Percentiles rank a stretch among this genome's conserved stretches.
These are phyloP conservation scores for Erysimum cheiranthoides DNA, from an alignment of 345 rosid genomes.

Conservation along the genomic window DNA sequence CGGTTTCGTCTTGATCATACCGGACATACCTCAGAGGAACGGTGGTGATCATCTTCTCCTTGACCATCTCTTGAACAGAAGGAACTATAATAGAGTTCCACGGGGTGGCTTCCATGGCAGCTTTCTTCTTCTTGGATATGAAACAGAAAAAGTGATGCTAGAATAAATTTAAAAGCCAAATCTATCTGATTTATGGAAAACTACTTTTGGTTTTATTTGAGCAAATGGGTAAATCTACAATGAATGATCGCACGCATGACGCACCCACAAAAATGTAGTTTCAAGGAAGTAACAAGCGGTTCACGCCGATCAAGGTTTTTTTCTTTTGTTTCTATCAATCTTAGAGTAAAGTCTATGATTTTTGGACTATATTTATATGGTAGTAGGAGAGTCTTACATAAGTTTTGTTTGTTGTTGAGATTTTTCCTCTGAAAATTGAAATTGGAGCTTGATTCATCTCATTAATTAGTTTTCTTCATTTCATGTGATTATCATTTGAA, in stretches of 20 bases:
- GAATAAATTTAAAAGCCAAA: slow-evolving; percentile 8
- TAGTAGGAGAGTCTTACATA: too few relatives aligned
- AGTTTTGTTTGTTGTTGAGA: too few relatives aligned
- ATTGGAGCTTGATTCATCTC: background rate
- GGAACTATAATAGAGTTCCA: slow-evolving; percentile 43
- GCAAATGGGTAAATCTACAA: background rate
- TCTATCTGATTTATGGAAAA: background rate
- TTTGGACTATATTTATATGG: too few relatives aligned
- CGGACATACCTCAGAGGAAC: slow-evolving; percentile 40
- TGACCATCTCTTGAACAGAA: slow-evolving; percentile 44
- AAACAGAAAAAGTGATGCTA: slow-evolving; percentile 1
- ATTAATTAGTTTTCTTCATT: background rate
- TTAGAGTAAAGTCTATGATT: background rate
- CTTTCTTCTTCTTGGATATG: background rate
- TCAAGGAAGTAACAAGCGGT: background rate
- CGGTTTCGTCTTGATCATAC: slow-evolving; percentile 14
- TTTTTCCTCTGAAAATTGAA: background rate
- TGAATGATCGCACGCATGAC: background rate
- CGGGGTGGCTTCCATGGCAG: slow-evolving; percentile 33
- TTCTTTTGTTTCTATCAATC: background rate
- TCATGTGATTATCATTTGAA: background rate
- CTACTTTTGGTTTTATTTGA: background rate
- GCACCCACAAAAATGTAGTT: background rate
- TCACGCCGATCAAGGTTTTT: background rate
- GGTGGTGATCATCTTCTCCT: slow-evolving; percentile 20